Percentiles rank a stretch among this genome's conserved stretches.
phyloP scores from a whole-genome alignment of 2,329 filamentous ascomycete species.

The Beauveria bassiana region DNA sequence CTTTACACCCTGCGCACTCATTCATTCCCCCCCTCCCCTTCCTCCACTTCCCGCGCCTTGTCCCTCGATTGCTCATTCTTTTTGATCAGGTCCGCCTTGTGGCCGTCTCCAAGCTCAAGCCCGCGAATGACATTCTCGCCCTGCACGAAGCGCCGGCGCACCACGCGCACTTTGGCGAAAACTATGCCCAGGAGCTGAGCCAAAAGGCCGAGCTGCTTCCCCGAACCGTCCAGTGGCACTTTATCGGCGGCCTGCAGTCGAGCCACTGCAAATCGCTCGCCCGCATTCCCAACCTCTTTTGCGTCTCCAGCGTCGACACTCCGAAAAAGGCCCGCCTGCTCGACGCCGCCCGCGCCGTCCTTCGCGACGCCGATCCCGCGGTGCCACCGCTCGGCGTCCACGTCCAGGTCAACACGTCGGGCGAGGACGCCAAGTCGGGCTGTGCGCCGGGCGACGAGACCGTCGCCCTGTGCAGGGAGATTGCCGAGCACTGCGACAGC shows the following conservation, averaged over 20 bases:
- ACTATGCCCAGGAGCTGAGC: conserved; percentile 84
- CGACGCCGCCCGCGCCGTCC: conserved; percentile 63
- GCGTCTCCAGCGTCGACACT: conserved; percentile 83
- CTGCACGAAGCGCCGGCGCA: conserved; percentile 56
- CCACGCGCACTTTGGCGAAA: conserved; percentile 87
- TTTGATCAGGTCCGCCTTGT: conserved; percentile 68
- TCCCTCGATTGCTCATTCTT: not conserved
- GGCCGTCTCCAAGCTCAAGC: conserved; percentile 94
- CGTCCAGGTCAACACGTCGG: conserved; percentile 93
- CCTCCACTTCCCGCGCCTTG: not conserved
- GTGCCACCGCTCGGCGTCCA: conserved; percentile 58
- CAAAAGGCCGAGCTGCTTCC: conserved; percentile 82
- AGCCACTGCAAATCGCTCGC: conserved; percentile 84
- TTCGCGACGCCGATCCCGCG: conserved; percentile 33
- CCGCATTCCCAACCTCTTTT: conserved; percentile 81
- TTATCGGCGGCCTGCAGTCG: conserved; percentile 89
- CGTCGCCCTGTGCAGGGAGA: conserved; percentile 58
- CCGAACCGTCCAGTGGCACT: conserved; percentile 77
- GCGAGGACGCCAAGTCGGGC: conserved; percentile 79
- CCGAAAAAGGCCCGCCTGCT: conserved; percentile 80
- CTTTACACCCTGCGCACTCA: not conserved
- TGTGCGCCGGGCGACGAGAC: conserved; percentile 59
- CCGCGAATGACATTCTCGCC: conserved; percentile 80
- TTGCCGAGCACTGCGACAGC: conserved; percentile 63
- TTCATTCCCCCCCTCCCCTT: not conserved